These are phyloP conservation scores for Blastosporella zonata DNA, from an alignment of 1,284 basidiomycete species.

Conservation along the genomic window DNA sequence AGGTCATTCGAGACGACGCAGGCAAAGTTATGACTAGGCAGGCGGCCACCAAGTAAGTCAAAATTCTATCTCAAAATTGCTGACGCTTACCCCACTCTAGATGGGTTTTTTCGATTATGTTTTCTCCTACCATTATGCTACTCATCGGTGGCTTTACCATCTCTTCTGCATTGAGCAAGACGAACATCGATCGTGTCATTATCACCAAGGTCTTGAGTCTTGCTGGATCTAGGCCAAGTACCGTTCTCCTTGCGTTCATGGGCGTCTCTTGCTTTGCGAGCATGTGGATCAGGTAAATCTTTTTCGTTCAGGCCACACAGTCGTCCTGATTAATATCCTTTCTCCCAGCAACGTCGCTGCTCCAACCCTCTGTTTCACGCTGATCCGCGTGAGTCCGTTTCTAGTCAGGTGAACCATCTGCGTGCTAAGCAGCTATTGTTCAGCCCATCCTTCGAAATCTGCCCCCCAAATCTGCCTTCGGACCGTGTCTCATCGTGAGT, in stretches of 20 bases:
- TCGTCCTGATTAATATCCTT: conserved; percentile 13
- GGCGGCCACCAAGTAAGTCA: conserved; percentile 79
- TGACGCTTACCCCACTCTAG: conserved; percentile 40
- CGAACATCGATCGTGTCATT: conserved; percentile 92
- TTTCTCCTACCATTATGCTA: conserved; percentile 94
- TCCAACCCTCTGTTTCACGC: conserved; percentile 95
- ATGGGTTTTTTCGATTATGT: conserved; percentile 77
- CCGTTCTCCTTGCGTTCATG: conserved; percentile 94
- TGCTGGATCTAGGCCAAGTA: conserved; percentile 85
- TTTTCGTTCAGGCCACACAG: not conserved
- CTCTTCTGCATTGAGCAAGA: conserved; percentile 94
- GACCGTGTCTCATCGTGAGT: conserved; percentile 86
- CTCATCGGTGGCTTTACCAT: conserved; percentile 98
- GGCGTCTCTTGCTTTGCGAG: conserved; percentile 95
- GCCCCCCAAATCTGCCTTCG: conserved; percentile 85
- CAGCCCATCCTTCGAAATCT: conserved; percentile 93
- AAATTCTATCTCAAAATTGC: not conserved
- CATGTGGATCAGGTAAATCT: conserved; percentile 93
- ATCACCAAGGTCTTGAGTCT: conserved; percentile 91
- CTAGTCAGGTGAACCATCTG: conserved; percentile 1
- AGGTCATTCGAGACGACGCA: conserved; percentile 73
- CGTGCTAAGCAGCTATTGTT: conserved; percentile 8
- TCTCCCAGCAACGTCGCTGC: conserved; percentile 87
- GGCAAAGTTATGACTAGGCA: conserved; percentile 60
- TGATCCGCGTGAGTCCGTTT: conserved; percentile 76